Base-by-base conservation (phyloP, 305 asterid genomes). In the Salvia sclarea region DNA sequence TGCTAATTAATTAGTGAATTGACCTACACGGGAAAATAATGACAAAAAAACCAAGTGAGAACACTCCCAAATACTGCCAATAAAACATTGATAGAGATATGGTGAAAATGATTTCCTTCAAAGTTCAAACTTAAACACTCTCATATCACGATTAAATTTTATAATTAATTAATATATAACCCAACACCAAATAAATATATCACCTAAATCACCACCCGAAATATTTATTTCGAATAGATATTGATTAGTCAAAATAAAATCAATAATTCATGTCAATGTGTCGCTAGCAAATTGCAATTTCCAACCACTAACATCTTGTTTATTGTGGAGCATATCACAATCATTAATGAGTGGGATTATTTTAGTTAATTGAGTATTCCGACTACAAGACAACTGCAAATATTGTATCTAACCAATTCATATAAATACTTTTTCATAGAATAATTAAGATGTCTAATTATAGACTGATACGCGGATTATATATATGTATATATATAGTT, bases 281-380 rank as follows among this genome's bases (percentile, higher is more conserved):
- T 40, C 70, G 54, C 38, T 35, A 22, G 12, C 43, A 50, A 35
- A 30, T 56, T 22, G 53, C 20, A 31, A 24, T 14, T 43, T 50
- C 64, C 72, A 17, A 43, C 70, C 43, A 50, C 61, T 28, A 40
- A 17, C 22, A 59, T 13, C 2, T 70, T 64, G 14, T 31, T 54
- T 21, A 41, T 17, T 50, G n/a, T n/a, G 54, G 8, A 21, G 22
- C 14, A 10, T 45, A 4, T 63, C 43, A 55, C 67, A 21, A 67
- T 25, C 48, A 73, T 17, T 52, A 50, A 66, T 25, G 6, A 50
- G 33, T 66, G 52, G 16, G 17, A 18, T 16, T 12, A 12, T 22
- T 47, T 22, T 57, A 17, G 11, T 37, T 61, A 18, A 38, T 45
- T 12, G 33, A 69, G 35, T 20, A 61, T 52, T 50, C 6, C 30